Evolutionary conservation across 192 early-diverging fungal species (phyloP).

Genomic region (Spizellomyces punctatus): DNA sequence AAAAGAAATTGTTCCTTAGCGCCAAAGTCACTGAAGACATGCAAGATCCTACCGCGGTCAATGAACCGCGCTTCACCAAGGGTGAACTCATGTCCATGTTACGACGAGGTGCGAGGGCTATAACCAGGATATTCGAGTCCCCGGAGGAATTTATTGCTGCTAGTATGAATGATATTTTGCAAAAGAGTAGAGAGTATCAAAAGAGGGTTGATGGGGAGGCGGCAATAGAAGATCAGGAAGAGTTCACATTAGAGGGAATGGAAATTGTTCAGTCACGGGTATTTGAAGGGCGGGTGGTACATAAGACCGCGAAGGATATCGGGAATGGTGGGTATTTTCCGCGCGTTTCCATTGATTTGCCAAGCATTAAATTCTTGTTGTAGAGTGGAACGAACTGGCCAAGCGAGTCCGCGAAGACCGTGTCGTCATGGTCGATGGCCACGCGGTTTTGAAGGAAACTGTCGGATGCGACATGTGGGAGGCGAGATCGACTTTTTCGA

Average conservation of each 20-base stretch:
- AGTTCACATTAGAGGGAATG: slow-evolving; percentile 34
- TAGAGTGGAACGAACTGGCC: slow-evolving; percentile 35
- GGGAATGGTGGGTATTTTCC: slow-evolving; percentile 3
- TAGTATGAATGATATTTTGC: slow-evolving; percentile 30
- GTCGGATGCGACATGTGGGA: slow-evolving; percentile 44
- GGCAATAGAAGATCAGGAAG: slow-evolving; percentile 19
- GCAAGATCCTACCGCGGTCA: slow-evolving; percentile 14
- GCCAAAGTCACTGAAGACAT: slow-evolving; percentile 38
- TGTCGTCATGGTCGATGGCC: slow-evolving; percentile 34
- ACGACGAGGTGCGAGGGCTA: slow-evolving; percentile 35
- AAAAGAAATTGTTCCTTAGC: slow-evolving; percentile 63
- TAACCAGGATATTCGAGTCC: slow-evolving; percentile 16
- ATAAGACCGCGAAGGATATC: slow-evolving; percentile 30
- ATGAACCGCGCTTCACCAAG: slow-evolving; percentile 34
- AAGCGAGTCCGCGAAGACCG: slow-evolving; percentile 40
- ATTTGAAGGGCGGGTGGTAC: slow-evolving; percentile 32
- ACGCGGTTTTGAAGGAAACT: slow-evolving; percentile 38
- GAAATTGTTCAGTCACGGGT: slow-evolving; percentile 32
- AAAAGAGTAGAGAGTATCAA: slow-evolving; percentile 22
- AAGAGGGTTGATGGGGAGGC: slow-evolving; percentile 15
- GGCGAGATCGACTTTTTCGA: slow-evolving; percentile 28
- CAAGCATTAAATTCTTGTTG: neutral
- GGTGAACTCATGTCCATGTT: slow-evolving; percentile 39
- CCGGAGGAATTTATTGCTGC: slow-evolving; percentile 25
- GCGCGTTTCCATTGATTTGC: neutral